Conservation (phyloP, 2,329 filamentous ascomycete genomes). For the Elsinoe perseae region DNA sequence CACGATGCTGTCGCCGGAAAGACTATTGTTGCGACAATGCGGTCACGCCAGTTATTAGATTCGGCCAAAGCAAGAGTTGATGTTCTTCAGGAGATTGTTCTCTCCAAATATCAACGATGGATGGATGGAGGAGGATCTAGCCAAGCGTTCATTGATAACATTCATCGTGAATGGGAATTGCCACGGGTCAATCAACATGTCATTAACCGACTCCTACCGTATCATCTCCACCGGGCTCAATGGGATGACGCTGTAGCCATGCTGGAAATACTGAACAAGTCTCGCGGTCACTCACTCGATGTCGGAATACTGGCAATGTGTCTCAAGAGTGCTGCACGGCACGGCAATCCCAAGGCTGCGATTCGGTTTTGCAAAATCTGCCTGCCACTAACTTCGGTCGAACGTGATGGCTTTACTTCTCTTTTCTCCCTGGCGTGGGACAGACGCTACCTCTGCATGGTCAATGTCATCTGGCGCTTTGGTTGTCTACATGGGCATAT, state of each 20-base stretch:
- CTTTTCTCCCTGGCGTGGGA: constrained; percentile 25
- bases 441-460: constrained; percentile 23
- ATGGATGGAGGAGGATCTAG: constrained; percentile 18
- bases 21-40: constrained; percentile 22
- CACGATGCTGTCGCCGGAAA: constrained; percentile 17
- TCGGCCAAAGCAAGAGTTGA: constrained; percentile 16
- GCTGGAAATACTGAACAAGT: constrained; percentile 9
- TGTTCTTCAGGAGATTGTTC: constrained; percentile 10
- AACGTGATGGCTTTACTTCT: constrained; percentile 17
- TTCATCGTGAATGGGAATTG: constrained; percentile 22
- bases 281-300: background rate
- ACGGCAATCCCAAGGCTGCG: background rate
- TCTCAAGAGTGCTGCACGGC: background rate
- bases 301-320: background rate
- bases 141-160: constrained; percentile 20
- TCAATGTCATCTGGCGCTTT: constrained; percentile 30
- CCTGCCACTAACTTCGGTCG: background rate
- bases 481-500: constrained; percentile 26
- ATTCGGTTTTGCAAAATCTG: background rate
- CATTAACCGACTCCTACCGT: constrained; percentile 18
- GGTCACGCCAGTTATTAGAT: constrained; percentile 20
- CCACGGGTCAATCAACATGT: constrained; percentile 20
- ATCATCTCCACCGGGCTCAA: constrained; percentile 18
- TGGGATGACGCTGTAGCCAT: constrained; percentile 19
- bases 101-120: constrained; percentile 18